phyloP scores from a whole-genome alignment of 1,284 basidiomycete genomes.

The Ceratobasidium sp. region DNA sequence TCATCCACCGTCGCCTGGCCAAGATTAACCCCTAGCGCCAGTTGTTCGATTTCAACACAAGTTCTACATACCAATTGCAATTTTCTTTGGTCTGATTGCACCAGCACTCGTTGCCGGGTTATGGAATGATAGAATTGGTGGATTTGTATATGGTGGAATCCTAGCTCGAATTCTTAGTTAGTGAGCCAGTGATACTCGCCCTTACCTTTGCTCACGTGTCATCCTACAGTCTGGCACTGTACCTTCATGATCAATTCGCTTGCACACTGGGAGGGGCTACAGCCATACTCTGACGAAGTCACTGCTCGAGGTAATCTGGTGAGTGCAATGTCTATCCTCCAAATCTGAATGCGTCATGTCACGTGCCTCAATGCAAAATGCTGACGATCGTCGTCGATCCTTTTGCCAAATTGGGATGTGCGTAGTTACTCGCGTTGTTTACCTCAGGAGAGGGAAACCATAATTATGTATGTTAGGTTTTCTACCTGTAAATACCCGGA shows the following conservation, averaged over 20 bases:
- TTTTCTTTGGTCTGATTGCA: conserved; percentile 67
- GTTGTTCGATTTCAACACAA: conserved; percentile 79
- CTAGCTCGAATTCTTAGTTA: conserved; percentile 68
- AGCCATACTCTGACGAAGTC: conserved; percentile 81
- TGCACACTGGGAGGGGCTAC: conserved; percentile 81
- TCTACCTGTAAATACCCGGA: neutral
- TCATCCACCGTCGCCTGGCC: conserved; percentile 6
- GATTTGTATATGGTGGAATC: conserved; percentile 75
- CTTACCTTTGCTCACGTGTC: conserved; percentile 20
- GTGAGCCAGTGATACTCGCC: conserved; percentile 36
- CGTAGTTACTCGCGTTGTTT: conserved; percentile 71
- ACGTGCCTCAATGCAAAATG: conserved; percentile 3
- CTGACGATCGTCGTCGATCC: conserved; percentile 9
- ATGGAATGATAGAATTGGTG: conserved; percentile 71
- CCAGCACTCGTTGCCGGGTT: conserved; percentile 64
- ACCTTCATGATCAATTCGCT: conserved; percentile 85
- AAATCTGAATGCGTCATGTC: neutral
- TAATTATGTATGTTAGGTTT: conserved; percentile 70
- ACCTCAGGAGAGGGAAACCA: conserved; percentile 84
- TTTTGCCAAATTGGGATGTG: conserved; percentile 3
- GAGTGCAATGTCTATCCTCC: conserved; percentile 46
- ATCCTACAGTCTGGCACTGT: conserved; percentile 72
- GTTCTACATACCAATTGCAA: conserved; percentile 71
- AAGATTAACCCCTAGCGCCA: conserved; percentile 51
- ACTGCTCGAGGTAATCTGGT: conserved; percentile 79